Evolutionary conservation across 139 green algal genomes (phyloP).

Genomic region (Coelastrella sp.): DNA sequence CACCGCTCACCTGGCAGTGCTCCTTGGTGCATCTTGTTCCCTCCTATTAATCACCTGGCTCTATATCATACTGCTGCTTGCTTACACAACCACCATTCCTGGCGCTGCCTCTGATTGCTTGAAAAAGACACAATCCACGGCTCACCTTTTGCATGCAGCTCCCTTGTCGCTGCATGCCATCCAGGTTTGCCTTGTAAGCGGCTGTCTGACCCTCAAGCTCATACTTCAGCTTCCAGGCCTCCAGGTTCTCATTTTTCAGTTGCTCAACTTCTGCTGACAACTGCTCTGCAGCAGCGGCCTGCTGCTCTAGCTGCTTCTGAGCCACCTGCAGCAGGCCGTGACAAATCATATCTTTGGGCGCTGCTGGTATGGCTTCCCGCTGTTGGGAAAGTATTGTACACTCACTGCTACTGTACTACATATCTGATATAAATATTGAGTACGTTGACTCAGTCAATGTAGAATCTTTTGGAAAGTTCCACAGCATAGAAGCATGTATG

Average conservation of each 20-base stretch:
- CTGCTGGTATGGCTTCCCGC: not conserved
- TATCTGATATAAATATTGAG: too few species aligned
- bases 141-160: conserved; percentile 42
- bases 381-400: not conserved
- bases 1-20: too few species aligned
- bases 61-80: not conserved
- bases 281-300: conserved; percentile 53
- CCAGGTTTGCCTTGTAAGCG: conserved; percentile 20
- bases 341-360: not conserved
- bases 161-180: conserved; percentile 37
- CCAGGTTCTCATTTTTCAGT: conserved; percentile 48
- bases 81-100: not conserved
- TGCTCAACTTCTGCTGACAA: conserved; percentile 39
- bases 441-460: too few species aligned
- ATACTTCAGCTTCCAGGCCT: conserved; percentile 47
- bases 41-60: too few species aligned
- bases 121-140: not conserved
- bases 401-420: not conserved
- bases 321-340: conserved; percentile 39
- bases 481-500: not conserved
- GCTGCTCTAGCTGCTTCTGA: conserved; percentile 51
- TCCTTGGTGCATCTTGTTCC: too few species aligned
- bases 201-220: conserved; percentile 25
- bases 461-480: not conserved
- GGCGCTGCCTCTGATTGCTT: not conserved